phyloP scores from a whole-genome alignment of 148 eudicot genomes.

The Polygonum aviculare region DNA sequence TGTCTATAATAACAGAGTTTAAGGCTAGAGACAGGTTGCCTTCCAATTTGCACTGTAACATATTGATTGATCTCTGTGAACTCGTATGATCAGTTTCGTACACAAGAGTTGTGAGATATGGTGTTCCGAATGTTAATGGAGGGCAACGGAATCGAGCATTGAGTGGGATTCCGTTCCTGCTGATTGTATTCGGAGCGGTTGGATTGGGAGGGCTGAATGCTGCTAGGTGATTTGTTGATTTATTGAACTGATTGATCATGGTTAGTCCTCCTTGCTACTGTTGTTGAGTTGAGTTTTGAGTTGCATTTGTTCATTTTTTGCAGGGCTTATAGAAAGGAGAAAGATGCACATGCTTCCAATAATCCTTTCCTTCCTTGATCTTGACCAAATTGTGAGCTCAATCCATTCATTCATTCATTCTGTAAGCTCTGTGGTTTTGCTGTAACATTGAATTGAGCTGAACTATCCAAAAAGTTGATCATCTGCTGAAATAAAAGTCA shows the following conservation, averaged over 20 bases:
- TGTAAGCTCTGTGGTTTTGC: neutral
- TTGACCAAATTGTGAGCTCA: neutral
- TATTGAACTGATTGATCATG: neutral
- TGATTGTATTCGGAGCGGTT: slow-evolving; percentile 49
- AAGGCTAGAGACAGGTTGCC: too few species aligned
- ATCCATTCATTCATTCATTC: neutral
- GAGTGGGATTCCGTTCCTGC: slow-evolving; percentile 51
- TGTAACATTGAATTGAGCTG: neutral
- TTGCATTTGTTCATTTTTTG: neutral
- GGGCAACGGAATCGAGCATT: slow-evolving; percentile 39
- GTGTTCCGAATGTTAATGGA: slow-evolving; percentile 41
- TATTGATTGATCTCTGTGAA: neutral
- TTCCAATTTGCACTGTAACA: too few species aligned
- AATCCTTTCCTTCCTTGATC: slow-evolving; percentile 12
- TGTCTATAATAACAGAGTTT: too few species aligned
- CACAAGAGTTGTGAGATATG: slow-evolving; percentile 52
- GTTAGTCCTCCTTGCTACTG: too few species aligned
- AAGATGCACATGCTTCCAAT: slow-evolving; percentile 2
- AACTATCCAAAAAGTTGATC: neutral
- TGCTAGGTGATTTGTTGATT: slow-evolving; percentile 35
- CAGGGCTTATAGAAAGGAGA: slow-evolving; percentile 12
- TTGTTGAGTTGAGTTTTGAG: neutral
- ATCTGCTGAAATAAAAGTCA: neutral
- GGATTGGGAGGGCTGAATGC: slow-evolving; percentile 61
- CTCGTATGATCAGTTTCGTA: slow-evolving; percentile 17